Conservation (phyloP, 805 yeast species). For the Wickerhamiella slavikovae region DNA sequence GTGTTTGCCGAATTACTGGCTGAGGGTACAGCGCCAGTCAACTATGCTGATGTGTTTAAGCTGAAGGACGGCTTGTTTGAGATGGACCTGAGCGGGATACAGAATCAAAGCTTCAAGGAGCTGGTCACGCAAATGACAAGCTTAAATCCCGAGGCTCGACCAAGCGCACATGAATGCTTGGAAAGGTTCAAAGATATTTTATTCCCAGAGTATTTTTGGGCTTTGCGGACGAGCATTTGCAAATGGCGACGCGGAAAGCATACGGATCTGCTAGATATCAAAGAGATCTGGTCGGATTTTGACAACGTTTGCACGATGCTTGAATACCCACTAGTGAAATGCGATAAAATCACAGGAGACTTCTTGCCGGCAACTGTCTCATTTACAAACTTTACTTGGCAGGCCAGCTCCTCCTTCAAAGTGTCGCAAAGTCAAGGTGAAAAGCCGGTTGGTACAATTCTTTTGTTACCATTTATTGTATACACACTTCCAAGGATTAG, state of each 20-base stretch:
- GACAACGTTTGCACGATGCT: too few species aligned
- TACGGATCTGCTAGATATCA: too few species aligned
- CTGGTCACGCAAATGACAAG: constrained; percentile 44
- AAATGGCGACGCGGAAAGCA: too few species aligned
- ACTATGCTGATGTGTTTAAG: constrained; percentile 70
- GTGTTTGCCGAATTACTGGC: constrained; percentile 72
- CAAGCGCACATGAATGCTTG: constrained; percentile 33
- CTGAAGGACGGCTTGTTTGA: constrained; percentile 47
- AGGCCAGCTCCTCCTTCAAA: too few species aligned
- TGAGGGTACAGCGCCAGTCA: constrained; percentile 75
- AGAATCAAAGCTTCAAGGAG: constrained; percentile 28
- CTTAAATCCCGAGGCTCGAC: constrained; percentile 40
- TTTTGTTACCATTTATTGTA: constrained; percentile 35
- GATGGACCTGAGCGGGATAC: constrained; percentile 41
- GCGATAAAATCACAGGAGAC: too few species aligned
- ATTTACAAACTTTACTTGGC: too few species aligned
- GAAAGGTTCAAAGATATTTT: constrained; percentile 26
- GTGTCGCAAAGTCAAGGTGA: not conserved
- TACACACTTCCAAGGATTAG: constrained; percentile 41
- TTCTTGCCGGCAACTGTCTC: too few species aligned
- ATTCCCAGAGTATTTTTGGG: constrained; percentile 51
- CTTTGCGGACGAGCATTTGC: too few species aligned
- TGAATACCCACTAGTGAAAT: too few species aligned
- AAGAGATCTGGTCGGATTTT: too few species aligned
- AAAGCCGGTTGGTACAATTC: constrained; percentile 24